Evolutionary conservation across 805 yeast species (phyloP), one percentile per base, ranked within the genome.

Genomic region (Yarrowia alimentaria): DNA sequence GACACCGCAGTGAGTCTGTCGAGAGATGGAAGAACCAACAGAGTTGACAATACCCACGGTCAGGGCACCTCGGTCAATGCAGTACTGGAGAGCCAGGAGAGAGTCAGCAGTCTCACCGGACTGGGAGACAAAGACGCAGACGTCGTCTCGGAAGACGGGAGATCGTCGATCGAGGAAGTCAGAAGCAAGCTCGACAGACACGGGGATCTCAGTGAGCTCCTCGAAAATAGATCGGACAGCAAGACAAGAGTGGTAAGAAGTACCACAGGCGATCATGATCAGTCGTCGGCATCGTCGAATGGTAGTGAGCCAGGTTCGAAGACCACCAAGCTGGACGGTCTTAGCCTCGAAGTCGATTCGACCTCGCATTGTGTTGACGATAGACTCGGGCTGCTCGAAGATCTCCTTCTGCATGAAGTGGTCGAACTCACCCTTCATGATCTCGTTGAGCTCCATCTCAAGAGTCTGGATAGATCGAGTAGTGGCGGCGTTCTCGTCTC

Each of bases 381-480:
- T 85, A 3, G 98, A 90, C 65, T 93, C 99, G 29, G 99, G 99
- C 73, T 93, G 99, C 71, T 93, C 99, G 64, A 85, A 88, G 60
- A 93, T 93, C 73, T 93, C 99, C 77, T 93, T 93, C 72, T 89
- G 94, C 99, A 93, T 93, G 70, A 91, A 93, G 72, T 93, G 99
- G 60, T 79, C 81, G 73, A 85, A 91, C 56, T 86, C 85, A 62
- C 99, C 99, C 74, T 89, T 91, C 98, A 93, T 93, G 66, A 93
- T 91, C 73, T 93, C 94, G 56, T 94, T 93, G 66, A 93, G 79
- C 73, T 93, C 96, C 84, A 93, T 78, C 73, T 93, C 99, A 63
- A 93, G 76, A 42, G 97, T 93, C 71, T 93, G 96, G 63, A 93
- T 94, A 49, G 91, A 85, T 76, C 99, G 85, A 51, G 89, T 87